Percentiles rank a stretch among this genome's conserved stretches.
Conservation (phyloP, 306 rosid genomes). For the Prunus armeniaca region DNA sequence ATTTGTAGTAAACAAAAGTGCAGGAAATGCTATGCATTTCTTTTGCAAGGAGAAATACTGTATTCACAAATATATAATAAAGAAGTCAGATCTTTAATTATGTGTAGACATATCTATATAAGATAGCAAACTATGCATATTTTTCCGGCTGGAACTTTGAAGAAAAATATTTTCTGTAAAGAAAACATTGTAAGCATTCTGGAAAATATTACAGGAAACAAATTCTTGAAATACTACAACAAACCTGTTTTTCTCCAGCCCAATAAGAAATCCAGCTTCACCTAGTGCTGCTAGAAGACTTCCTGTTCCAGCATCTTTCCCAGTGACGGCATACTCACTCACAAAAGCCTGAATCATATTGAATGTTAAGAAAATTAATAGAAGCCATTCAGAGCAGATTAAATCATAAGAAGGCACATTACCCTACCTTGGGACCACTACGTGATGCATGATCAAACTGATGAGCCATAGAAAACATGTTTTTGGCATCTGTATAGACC, state of each 20-base stretch:
- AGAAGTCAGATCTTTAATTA: background rate
- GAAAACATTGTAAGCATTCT: background rate
- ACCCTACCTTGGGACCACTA: slow-evolving; percentile 53
- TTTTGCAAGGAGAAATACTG: background rate
- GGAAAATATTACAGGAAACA: background rate
- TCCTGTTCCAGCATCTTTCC: slow-evolving; percentile 77
- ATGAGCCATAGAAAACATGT: slow-evolving; percentile 61
- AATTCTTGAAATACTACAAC: slow-evolving; percentile 6
- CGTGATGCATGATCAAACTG: slow-evolving; percentile 54
- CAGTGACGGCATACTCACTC: slow-evolving; percentile 88
- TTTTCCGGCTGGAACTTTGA: background rate
- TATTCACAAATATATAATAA: background rate
- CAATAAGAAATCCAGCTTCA: slow-evolving; percentile 89
- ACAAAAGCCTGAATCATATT: slow-evolving; percentile 72
- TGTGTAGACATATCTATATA: background rate
- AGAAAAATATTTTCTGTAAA: background rate
- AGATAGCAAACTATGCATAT: background rate
- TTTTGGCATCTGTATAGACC: slow-evolving; percentile 68
- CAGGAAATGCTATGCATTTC: background rate
- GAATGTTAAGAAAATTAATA: slow-evolving; percentile 15
- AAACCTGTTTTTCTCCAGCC: slow-evolving; percentile 86
- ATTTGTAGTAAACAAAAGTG: background rate
- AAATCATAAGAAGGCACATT: slow-evolving; percentile 6
- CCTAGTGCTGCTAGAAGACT: slow-evolving; percentile 77
- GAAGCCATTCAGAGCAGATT: background rate